Percentiles rank a stretch among this genome's conserved stretches.
phyloP scores from a whole-genome alignment of 2,329 filamentous ascomycete species.

The Beauveria sp. region DNA sequence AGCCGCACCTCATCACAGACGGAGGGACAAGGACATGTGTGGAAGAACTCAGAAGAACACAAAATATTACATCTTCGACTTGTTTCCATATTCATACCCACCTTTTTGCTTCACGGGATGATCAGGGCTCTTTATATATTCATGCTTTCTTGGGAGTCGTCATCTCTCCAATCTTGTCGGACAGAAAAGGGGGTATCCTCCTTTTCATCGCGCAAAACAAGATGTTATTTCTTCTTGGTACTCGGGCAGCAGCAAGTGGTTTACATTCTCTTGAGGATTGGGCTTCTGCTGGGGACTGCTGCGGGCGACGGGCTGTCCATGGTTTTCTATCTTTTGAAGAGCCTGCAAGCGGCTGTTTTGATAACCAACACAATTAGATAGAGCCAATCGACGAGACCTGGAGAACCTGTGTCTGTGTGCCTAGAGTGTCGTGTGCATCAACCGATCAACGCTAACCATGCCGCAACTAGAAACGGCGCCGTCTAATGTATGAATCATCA shows the following conservation, averaged over 20 bases:
- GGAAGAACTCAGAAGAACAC: neutral
- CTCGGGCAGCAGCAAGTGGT: constrained; percentile 8
- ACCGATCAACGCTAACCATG: neutral
- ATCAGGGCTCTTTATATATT: neutral
- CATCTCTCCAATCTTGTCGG: neutral
- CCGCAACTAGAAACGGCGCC: neutral
- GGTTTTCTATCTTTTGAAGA: neutral
- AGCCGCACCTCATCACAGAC: neutral
- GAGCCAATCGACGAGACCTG: constrained; percentile 10
- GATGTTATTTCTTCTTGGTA: constrained; percentile 5
- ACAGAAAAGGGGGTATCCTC: neutral
- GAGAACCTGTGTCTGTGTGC: neutral
- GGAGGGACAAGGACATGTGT: neutral
- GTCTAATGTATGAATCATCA: neutral
- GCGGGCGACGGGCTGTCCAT: constrained; percentile 6
- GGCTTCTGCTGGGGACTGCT: constrained; percentile 7
- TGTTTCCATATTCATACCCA: constrained; percentile 2
- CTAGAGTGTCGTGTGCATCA: neutral
- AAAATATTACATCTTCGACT: constrained; percentile 1
- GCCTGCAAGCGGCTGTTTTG: neutral
- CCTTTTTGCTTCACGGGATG: constrained; percentile 9
- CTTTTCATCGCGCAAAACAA: neutral
- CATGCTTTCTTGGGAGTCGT: neutral
- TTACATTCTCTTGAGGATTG: neutral
- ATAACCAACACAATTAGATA: neutral